Base-by-base conservation (phyloP, 805 yeast genomes). In the Ogataea pignaliae region DNA sequence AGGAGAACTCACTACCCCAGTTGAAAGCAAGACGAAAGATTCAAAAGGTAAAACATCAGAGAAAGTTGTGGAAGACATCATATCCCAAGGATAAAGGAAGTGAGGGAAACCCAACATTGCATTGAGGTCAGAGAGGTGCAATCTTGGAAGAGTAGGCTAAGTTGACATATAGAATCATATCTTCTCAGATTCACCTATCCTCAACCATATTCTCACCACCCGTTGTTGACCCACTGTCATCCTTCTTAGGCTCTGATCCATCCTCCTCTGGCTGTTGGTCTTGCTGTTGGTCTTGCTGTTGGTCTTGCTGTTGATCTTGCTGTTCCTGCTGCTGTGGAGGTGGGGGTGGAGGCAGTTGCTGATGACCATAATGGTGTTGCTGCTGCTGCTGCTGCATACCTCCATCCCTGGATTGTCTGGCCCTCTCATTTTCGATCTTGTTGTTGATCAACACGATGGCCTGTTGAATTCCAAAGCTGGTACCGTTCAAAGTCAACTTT, bases 391-490 rank as follows among this genome's bases (percentile, higher is more conserved):
- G n/a, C 10, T 36, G 29, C 14, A 26, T 29, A 11, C 17, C 14
- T 10, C n/a, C 14, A 10, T 57, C 60, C 37, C 64, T 46, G 41
- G 55, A 56, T 39, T 63, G 60, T 48, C 65, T 53, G 37, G 54
- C 50, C 63, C 73, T 79, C 64, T 84, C 90, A 39, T 76, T 73
- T 57, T 76, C 84, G 39, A 86, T 82, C 55, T 83, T 78, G 59
- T 81, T 83, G 60, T 85, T 83, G 37, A 86, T 83, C 63, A 86
- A 65, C 61, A 75, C 76, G 15, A 83, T 77, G 0, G 95, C 93
- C 47, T 78, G 78, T 59, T 85, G 87, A 47, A 85, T 83, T 5
- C 86, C 80, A 53, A 71, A 75, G 12, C 79, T 69, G 0, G 83
- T 68, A 3, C 96, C 95, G 18, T 79, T 78, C 42, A 88, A 69